A percentile compares a stretch with the other conserved stretches of the same genome.
Evolutionary conservation across 1,139 yeast genomes (phyloP).

Genomic region (Magnusiomyces sp.): DNA sequence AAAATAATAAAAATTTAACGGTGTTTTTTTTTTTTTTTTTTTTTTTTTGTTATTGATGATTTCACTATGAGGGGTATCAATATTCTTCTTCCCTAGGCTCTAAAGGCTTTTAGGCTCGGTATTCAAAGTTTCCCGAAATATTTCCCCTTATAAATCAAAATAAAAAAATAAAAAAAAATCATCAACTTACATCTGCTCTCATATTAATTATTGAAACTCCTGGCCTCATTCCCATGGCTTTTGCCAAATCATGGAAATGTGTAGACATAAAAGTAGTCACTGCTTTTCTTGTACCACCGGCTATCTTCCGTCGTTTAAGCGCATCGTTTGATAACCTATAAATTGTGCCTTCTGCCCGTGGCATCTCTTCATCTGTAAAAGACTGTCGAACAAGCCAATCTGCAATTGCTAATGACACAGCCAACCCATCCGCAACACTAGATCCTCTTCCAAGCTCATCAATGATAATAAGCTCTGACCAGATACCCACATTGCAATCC

Average conservation of each 20-base stretch:
- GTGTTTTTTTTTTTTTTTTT: not conserved
- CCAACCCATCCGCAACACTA: slow-evolving; percentile 13
- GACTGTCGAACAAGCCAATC: slow-evolving; percentile 6
- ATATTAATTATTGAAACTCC: slow-evolving; percentile 11
- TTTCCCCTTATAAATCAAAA: too few relatives aligned
- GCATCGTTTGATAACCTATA: too few relatives aligned
- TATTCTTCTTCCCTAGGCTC: not conserved
- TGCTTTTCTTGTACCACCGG: not conserved
- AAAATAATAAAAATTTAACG: too few relatives aligned
- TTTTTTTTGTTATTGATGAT: not conserved
- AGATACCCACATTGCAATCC: too few relatives aligned
- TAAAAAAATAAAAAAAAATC: not conserved
- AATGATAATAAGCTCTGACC: slow-evolving; percentile 39
- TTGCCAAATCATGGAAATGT: slow-evolving; percentile 12
- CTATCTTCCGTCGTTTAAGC: too few relatives aligned
- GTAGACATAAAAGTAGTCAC: slow-evolving; percentile 12
- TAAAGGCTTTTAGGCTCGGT: too few relatives aligned
- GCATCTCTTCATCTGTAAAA: not conserved
- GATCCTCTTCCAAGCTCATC: slow-evolving; percentile 48
- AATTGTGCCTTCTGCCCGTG: too few relatives aligned
- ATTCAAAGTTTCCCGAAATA: too few relatives aligned
- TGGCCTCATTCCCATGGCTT: slow-evolving; percentile 11
- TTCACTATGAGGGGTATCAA: not conserved
- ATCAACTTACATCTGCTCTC: slow-evolving; percentile 10
- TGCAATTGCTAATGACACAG: slow-evolving; percentile 10